A percentile compares a stretch with the other conserved stretches of the same genome.
Conservation (phyloP, 2,329 filamentous ascomycete genomes). For the Aspergillus sp. region DNA sequence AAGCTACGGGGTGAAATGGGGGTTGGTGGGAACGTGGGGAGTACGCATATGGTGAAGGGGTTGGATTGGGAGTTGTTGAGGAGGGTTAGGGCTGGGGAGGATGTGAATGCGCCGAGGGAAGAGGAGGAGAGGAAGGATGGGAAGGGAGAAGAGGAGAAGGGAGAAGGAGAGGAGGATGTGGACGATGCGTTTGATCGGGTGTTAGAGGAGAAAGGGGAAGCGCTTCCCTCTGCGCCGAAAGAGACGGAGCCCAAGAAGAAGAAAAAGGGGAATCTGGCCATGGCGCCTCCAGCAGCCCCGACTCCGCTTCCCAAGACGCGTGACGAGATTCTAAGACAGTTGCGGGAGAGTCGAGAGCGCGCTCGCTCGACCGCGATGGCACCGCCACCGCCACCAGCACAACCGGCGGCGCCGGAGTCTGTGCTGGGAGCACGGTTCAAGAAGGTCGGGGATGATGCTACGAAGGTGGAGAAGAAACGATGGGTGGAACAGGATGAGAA, state of each 20-base stretch:
- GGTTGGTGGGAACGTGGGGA: slow-evolving; percentile 73
- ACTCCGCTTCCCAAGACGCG: slow-evolving; percentile 49
- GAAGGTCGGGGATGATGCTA: slow-evolving; percentile 47
- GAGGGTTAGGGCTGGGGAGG: slow-evolving; percentile 47
- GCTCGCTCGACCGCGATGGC: slow-evolving; percentile 13
- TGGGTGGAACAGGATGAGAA: slow-evolving; percentile 57
- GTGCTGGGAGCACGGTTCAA: slow-evolving; percentile 56
- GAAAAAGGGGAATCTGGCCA: slow-evolving; percentile 52
- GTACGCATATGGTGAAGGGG: slow-evolving; percentile 88
- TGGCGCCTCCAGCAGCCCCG: slow-evolving; percentile 34
- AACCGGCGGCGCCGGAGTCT: slow-evolving; percentile 47
- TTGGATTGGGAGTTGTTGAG: slow-evolving; percentile 74
- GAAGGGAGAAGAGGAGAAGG: slow-evolving; percentile 19
- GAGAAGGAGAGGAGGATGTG: slow-evolving; percentile 47
- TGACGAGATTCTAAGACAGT: slow-evolving; percentile 59
- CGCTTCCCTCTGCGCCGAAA: slow-evolving; percentile 29
- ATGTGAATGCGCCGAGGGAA: slow-evolving; percentile 48
- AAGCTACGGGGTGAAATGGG: slow-evolving; percentile 70
- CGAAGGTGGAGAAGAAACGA: slow-evolving; percentile 49
- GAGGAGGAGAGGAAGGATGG: slow-evolving; percentile 5
- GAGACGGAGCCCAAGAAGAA: slow-evolving; percentile 46
- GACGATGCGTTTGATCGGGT: slow-evolving; percentile 61
- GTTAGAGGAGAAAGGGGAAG: slow-evolving; percentile 38
- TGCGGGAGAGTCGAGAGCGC: slow-evolving; percentile 51
- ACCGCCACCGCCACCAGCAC: slow-evolving; percentile 39